These are phyloP conservation scores for Williopsis jadinii DNA, from an alignment of 1,139 yeast species.

Conservation along the genomic window DNA sequence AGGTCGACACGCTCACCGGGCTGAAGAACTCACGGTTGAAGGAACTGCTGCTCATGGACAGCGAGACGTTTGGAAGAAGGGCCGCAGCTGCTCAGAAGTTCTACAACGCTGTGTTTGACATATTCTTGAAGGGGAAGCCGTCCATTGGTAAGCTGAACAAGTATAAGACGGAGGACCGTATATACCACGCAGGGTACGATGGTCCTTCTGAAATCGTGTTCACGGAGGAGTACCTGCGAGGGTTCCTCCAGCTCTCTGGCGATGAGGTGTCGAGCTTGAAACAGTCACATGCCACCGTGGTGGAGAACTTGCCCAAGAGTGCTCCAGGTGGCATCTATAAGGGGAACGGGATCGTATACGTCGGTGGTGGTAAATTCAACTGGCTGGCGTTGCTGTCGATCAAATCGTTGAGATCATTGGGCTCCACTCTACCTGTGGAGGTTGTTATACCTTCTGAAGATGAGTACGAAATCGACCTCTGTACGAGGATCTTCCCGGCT, in stretches of 20 bases:
- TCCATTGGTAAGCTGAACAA: constrained; percentile 27
- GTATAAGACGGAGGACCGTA: constrained; percentile 34
- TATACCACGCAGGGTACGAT: constrained; percentile 46
- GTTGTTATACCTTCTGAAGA: constrained; percentile 62
- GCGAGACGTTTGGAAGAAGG: too few species aligned
- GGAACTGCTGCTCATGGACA: too few species aligned
- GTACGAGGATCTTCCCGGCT: constrained; percentile 57
- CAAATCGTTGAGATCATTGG: constrained; percentile 54
- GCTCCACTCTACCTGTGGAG: constrained; percentile 68
- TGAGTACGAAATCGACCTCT: constrained; percentile 64
- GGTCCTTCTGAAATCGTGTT: constrained; percentile 26
- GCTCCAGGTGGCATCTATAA: constrained; percentile 42
- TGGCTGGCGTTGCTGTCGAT: constrained; percentile 66
- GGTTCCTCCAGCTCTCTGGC: constrained; percentile 45
- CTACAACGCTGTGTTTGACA: constrained; percentile 28
- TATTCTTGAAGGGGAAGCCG: constrained; percentile 35
- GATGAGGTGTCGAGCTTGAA: constrained; percentile 42
- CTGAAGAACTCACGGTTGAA: too few species aligned
- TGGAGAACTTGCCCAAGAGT: constrained; percentile 39
- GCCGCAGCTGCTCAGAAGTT: constrained; percentile 7
- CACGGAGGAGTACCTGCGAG: constrained; percentile 40
- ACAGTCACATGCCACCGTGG: constrained; percentile 46
- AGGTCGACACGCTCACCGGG: too few species aligned
- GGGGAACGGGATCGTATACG: constrained; percentile 78
- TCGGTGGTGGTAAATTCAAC: constrained; percentile 76